A percentile compares a stretch with the other conserved stretches of the same genome.
Evolutionary conservation across 257 asterid genomes (phyloP).

Genomic region (Nicotiana otophora): DNA sequence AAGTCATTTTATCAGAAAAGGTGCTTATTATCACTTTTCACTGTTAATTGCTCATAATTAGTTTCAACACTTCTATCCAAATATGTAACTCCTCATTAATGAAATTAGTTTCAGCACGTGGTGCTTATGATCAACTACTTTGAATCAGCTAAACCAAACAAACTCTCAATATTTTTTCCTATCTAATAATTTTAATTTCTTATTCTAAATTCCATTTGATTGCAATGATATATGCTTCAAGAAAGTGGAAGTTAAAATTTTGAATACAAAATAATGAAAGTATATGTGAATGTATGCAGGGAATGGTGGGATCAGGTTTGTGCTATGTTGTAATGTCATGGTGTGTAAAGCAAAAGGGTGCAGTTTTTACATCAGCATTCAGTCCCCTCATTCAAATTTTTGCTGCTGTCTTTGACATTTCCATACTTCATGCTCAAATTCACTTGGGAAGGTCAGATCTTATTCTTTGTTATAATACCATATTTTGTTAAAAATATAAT

Average conservation of each 20-base stretch:
- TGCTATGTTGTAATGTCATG: slow-evolving; percentile 58
- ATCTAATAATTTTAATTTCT: no score
- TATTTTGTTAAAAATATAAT: neutral
- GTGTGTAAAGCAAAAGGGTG: slow-evolving; percentile 63
- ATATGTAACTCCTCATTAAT: neutral
- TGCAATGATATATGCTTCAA: no score
- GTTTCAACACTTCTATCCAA: neutral
- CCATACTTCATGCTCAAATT: slow-evolving; percentile 47
- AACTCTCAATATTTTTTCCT: neutral
- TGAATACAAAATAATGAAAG: no score
- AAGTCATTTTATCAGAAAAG: no score
- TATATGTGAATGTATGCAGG: slow-evolving; percentile 36
- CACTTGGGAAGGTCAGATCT: slow-evolving; percentile 54
- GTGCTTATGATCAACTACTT: no score
- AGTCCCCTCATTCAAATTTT: slow-evolving; percentile 59
- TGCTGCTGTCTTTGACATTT: slow-evolving; percentile 55
- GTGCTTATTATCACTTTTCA: neutral
- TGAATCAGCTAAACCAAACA: no score
- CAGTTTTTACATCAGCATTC: slow-evolving; percentile 69
- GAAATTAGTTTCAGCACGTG: no score
- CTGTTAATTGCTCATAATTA: neutral
- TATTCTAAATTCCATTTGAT: no score
- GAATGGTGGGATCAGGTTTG: slow-evolving; percentile 62
- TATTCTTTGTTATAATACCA: neutral
- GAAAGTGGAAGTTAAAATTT: no score